phyloP scores from a whole-genome alignment of 176 grass and related monocot genomes.

The Triticum timopheevii region DNA sequence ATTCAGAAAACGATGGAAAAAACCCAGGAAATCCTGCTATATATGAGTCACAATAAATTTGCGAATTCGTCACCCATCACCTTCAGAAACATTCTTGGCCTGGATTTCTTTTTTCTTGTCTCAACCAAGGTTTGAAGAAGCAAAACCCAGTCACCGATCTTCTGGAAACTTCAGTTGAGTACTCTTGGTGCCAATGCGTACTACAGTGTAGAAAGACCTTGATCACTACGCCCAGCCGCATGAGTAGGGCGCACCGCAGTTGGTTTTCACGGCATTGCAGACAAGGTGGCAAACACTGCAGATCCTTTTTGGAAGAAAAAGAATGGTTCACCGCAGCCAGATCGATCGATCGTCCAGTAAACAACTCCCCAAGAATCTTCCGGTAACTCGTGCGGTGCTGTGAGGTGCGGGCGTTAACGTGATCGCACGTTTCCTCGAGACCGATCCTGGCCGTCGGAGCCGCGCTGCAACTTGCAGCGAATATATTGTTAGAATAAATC shows the following conservation, averaged over 20 bases:
- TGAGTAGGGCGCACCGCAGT: background rate
- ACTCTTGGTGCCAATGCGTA: no score
- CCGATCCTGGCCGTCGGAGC: background rate
- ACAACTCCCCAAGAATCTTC: background rate
- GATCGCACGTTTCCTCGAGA: background rate
- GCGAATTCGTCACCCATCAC: background rate
- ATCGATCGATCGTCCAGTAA: background rate
- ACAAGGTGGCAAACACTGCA: background rate
- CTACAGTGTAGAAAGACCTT: no score
- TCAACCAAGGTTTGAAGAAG: no score
- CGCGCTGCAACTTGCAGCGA: conserved; percentile 4
- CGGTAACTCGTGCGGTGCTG: background rate
- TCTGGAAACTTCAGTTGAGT: no score
- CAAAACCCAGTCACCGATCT: no score
- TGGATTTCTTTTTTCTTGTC: no score
- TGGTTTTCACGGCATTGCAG: background rate
- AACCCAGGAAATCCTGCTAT: background rate
- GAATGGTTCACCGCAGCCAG: background rate
- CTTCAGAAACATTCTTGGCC: background rate
- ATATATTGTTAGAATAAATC: no score
- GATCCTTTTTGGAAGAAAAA: background rate
- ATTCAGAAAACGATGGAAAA: background rate
- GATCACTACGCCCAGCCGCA: no score
- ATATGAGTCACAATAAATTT: background rate
- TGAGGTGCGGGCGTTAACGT: background rate